Base-by-base conservation (phyloP, 345 rosid genomes). In the Anacardium occidentale region DNA sequence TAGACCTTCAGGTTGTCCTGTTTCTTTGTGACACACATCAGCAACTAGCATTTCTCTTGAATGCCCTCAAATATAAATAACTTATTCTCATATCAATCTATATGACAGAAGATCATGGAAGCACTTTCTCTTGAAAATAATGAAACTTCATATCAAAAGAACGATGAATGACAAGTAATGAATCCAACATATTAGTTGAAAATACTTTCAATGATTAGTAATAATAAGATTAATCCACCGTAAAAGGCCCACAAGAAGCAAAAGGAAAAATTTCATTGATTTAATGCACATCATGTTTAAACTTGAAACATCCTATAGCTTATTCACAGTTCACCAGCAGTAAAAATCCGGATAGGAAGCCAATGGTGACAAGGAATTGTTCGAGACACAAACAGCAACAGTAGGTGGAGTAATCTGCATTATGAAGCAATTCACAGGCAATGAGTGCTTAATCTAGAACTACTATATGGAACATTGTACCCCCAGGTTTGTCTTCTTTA, bases 1-100 rank as follows among this genome's bases (percentile, higher is more conserved):
- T 18, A 61, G 62, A 44, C 34, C 55, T 53, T 71, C 76, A 67
- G 74, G 79, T 22, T 74, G 79, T 68, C 78, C 67, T 77, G 56
- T 71, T 63, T 53, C 80, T 21, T 47, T 11, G 18, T 26, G 54
- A 60, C 67, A 71, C 11, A 26, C 67, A 70, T 51, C 55, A 70
- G 59, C 70, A 66, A 48, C 75, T 66, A 57, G 54, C 51, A 51
- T 37, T 40, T 34, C 53, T 40, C 58, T 32, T 47, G 7, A 21
- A 74, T 65, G 69, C 66, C 66, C 3, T 20, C 34, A 62, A 32
- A 20, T 53, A 61, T 40, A 40, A 73, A 42, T 22, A 25, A 17
- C 29, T 40, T 42, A 22, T 20, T 64, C 20, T 24, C 10, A 14
- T 37, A 68, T 32, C 58, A 59, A 71, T 71, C 58, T 54, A 72